Conservation (phyloP, 495 filamentous ascomycete species). For the Letharia columbiana region DNA sequence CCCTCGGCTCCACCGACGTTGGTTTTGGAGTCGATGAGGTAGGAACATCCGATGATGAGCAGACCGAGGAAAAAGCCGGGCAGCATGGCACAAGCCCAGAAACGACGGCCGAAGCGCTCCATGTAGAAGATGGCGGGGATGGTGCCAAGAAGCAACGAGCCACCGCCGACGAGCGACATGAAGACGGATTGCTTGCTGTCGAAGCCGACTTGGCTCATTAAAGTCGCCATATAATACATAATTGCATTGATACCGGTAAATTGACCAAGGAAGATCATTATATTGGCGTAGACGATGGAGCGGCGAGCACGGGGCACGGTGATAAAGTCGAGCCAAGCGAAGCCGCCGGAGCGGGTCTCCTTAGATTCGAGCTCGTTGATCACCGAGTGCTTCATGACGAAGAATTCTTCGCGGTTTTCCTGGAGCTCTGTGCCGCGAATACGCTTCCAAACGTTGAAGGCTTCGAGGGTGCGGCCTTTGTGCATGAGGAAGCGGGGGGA, state of each 20-base stretch:
- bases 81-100: constrained; percentile 54
- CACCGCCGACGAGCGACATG: constrained; percentile 57
- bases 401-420: constrained; percentile 51
- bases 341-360: constrained; percentile 32
- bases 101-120: constrained; percentile 51
- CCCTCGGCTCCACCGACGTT: constrained; percentile 39
- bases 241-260: constrained; percentile 54
- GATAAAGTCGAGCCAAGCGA: constrained; percentile 55
- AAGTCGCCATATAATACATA: constrained; percentile 54
- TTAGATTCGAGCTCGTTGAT: constrained; percentile 39
- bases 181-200: constrained; percentile 42
- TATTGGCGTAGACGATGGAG: constrained; percentile 52
- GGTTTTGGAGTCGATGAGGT: constrained; percentile 35
- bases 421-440: constrained; percentile 44
- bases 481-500: constrained; percentile 50
- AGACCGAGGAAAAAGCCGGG: constrained; percentile 54
- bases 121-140: constrained; percentile 53
- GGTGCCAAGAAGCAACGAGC: constrained; percentile 46
- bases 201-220: constrained; percentile 52
- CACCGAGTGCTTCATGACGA: constrained; percentile 51
- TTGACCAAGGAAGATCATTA: constrained; percentile 55
- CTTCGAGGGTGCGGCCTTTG: constrained; percentile 40
- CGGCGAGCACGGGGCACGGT: constrained; percentile 49
- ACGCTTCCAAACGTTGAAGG: constrained; percentile 52
- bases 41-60: constrained; percentile 46